Evolutionary conservation across 2,329 filamentous ascomycete genomes (phyloP), one percentile per base, ranked within the genome.

Genomic region (Exophiala oligosperma): DNA sequence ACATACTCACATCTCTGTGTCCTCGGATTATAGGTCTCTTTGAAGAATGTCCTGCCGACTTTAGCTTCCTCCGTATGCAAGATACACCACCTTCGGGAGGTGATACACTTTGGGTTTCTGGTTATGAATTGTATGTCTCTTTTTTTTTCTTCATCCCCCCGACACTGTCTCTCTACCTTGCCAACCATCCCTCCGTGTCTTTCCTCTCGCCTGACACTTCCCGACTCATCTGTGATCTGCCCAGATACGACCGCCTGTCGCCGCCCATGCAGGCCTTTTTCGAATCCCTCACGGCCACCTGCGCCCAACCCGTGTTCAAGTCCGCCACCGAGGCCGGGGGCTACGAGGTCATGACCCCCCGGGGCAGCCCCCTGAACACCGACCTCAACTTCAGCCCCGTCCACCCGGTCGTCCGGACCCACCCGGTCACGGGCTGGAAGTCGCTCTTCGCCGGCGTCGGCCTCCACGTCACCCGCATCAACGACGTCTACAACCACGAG

Each of bases 91-190:
- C 55, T 60, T 83, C 79, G 0, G 84, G 84, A 5, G 66, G 64
- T 26, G 82, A 87, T 69, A 88, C 86, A 0, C 78, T 89, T 5
- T 89, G 85, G 84, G 86, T 85, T 0, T 86, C 83, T 1, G 84
- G 84, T 0, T 88, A 88, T 66, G 85, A 88, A 65, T 71, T 87
- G 14, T 89, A 86, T 66, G 85, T 88, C 48, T n/a, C 23, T 11
- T 7, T n/a, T n/a, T 38, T 17, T 44, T 21, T 26, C 21, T 9
- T 43, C 21, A 28, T 38, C 83, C 17, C 17, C 17, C 17, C 17
- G 17, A 17, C 17, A 17, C 17, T 17, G 1, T 17, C 17, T 17
- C 17, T 17, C 17, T 17, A 17, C 17, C 17, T 17, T 17, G 17
- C 17, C 17, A 17, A 17, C 17, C 17, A 17, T 17, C 17, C 17